Percentiles rank a stretch among this genome's conserved stretches.
Evolutionary conservation across 2,329 filamentous ascomycete genomes (phyloP).

Genomic region (Claviceps citrina): DNA sequence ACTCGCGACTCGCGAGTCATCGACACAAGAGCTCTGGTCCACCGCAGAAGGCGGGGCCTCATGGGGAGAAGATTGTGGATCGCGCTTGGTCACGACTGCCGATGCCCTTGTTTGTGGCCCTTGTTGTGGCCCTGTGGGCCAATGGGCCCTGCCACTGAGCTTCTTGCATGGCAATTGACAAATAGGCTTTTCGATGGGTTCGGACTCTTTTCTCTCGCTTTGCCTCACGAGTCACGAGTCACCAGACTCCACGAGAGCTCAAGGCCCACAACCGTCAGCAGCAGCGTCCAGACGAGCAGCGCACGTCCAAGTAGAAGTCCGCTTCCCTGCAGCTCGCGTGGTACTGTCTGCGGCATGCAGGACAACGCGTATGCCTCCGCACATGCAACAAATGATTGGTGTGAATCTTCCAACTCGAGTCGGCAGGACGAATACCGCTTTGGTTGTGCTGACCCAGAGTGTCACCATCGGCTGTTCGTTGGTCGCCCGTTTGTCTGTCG

Average conservation of each 20-base stretch:
- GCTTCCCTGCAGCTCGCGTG: constrained; percentile 12
- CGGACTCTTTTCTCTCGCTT: neutral
- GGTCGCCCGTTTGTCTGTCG: neutral
- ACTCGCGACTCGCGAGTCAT: too few relatives aligned
- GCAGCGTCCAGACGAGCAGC: neutral
- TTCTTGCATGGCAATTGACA: neutral
- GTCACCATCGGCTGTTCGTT: neutral
- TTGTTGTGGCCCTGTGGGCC: too few relatives aligned
- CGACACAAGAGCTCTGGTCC: too few relatives aligned
- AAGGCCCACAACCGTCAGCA: neutral
- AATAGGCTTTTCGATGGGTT: neutral
- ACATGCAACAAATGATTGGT: neutral
- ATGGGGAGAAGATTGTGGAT: too few relatives aligned
- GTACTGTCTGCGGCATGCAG: constrained; percentile 5
- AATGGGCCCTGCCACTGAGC: too few relatives aligned
- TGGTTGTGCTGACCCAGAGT: neutral
- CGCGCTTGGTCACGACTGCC: too few relatives aligned
- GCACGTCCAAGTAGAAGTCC: neutral
- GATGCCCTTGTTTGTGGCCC: too few relatives aligned
- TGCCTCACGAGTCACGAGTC: too few relatives aligned
- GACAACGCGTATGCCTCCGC: neutral
- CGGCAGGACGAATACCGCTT: constrained; percentile 4
- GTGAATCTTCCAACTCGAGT: too few relatives aligned
- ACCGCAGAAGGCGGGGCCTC: too few relatives aligned
- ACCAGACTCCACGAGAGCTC: constrained; percentile 3